A percentile compares a stretch with the other conserved stretches of the same genome.
Conservation (phyloP, 495 filamentous ascomycete genomes). For the Copromyces sp. region DNA sequence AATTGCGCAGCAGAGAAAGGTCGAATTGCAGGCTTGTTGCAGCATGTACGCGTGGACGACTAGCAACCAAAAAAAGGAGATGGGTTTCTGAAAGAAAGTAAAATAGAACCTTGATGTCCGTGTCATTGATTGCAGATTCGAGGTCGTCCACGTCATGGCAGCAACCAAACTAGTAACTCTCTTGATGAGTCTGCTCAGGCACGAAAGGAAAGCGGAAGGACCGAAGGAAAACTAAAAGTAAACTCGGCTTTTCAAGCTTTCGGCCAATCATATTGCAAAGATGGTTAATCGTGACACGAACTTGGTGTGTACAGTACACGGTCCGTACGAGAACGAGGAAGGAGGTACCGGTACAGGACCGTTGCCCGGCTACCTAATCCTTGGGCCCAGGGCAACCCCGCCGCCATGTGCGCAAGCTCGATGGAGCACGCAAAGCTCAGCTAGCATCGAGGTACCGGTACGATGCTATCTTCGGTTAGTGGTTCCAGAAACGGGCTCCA, state of each 20-base stretch:
- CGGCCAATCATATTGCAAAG: background rate
- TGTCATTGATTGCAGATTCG: background rate
- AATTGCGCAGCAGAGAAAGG: background rate
- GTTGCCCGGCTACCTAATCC: constrained; percentile 13
- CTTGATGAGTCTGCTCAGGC: background rate
- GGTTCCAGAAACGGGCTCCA: constrained; percentile 19
- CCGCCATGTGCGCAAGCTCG: constrained; percentile 14
- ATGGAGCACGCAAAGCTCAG: constrained; percentile 1
- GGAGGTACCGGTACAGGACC: constrained; percentile 9
- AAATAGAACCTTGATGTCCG: background rate
- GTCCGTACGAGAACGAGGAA: background rate
- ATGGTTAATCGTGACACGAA: background rate
- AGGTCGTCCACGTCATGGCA: background rate
- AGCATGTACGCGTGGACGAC: background rate
- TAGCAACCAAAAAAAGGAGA: background rate
- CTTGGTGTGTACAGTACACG: background rate
- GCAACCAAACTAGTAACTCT: background rate
- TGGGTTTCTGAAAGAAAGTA: constrained; percentile 8
- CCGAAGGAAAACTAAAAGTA: constrained; percentile 10
- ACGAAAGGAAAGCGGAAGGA: background rate
- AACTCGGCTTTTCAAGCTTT: background rate
- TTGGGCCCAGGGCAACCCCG: constrained; percentile 10
- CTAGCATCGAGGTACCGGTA: constrained; percentile 9
- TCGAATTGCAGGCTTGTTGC: constrained; percentile 8
- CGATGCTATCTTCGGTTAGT: constrained; percentile 18